A percentile compares a stretch with the other conserved stretches of the same genome.
Conservation (phyloP, 257 asterid genomes). For the Osmanthus fragrans region DNA sequence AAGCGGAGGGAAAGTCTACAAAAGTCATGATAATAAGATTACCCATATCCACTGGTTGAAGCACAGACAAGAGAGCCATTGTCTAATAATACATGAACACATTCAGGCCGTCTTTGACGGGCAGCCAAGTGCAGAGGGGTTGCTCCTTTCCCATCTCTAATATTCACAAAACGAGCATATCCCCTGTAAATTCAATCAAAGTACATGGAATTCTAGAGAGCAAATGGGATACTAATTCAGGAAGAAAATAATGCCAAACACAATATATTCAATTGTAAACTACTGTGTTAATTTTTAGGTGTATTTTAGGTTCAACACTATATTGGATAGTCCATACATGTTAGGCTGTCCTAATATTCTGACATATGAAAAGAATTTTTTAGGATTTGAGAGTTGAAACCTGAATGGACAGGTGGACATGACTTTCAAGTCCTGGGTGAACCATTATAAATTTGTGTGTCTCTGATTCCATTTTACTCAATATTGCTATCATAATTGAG, state of each 20-base stretch:
- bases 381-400: neutral
- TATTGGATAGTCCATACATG: too few species aligned
- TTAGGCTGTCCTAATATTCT: too few species aligned
- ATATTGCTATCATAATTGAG: neutral
- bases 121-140: slow-evolving; percentile 95
- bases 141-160: slow-evolving; percentile 93
- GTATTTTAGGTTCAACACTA: neutral
- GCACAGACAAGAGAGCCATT: slow-evolving; percentile 89
- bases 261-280: neutral
- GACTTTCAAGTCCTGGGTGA: neutral
- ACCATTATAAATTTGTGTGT: neutral
- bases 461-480: neutral
- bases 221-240: neutral
- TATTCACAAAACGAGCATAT: slow-evolving; percentile 81
- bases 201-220: neutral
- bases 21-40: slow-evolving; percentile 1
- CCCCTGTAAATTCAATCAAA: slow-evolving; percentile 54
- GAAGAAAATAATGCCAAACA: neutral
- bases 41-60: slow-evolving; percentile 85
- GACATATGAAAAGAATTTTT: neutral
- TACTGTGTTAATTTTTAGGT: neutral
- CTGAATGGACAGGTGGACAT: neutral
- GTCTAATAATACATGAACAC: slow-evolving; percentile 74
- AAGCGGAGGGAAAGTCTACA: neutral
- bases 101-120: slow-evolving; percentile 72